Conservation (phyloP, 2,329 filamentous ascomycete species). For the Alternaria sp. region DNA sequence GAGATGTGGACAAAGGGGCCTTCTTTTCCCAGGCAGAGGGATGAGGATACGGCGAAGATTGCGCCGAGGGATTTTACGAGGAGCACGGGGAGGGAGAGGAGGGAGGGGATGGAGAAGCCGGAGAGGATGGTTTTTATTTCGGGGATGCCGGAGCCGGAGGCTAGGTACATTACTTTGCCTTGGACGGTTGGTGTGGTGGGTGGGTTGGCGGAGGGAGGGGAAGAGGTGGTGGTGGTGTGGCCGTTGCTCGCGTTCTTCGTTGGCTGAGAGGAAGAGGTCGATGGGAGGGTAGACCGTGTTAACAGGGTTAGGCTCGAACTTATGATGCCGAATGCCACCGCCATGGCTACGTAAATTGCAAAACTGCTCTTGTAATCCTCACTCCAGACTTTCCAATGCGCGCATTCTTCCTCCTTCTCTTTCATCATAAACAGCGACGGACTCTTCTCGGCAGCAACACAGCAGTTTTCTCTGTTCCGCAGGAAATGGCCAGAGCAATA, state of each 20-base stretch:
- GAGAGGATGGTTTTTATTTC: slow-evolving; percentile 68
- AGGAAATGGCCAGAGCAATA: slow-evolving; percentile 58
- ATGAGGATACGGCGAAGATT: slow-evolving; percentile 64
- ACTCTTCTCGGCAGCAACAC: slow-evolving; percentile 31
- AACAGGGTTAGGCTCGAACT: slow-evolving; percentile 58
- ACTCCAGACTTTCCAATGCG: slow-evolving; percentile 55
- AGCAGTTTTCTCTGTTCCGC: slow-evolving; percentile 59
- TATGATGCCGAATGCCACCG: slow-evolving; percentile 57
- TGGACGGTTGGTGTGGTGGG: slow-evolving; percentile 18
- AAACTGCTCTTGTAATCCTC: slow-evolving; percentile 51
- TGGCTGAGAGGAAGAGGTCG: slow-evolving; percentile 36
- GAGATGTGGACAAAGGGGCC: slow-evolving; percentile 68
- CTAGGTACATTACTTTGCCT: slow-evolving; percentile 65
- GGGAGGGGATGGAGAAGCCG: slow-evolving; percentile 66
- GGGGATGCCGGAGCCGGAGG: slow-evolving; percentile 64
- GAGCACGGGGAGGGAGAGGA: slow-evolving; percentile 62
- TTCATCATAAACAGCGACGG: slow-evolving; percentile 9
- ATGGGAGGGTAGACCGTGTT: slow-evolving; percentile 58
- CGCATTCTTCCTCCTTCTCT: slow-evolving; percentile 38
- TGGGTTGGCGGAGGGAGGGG: background rate
- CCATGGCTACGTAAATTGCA: slow-evolving; percentile 58
- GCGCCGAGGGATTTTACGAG: slow-evolving; percentile 65
- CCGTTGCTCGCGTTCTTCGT: background rate
- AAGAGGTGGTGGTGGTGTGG: slow-evolving; percentile 18
- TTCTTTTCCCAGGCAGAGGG: slow-evolving; percentile 68